A percentile compares a stretch with the other conserved stretches of the same genome.
These are phyloP conservation scores for Apodospora peruviana DNA, from an alignment of 495 filamentous ascomycete species.

Conservation along the genomic window DNA sequence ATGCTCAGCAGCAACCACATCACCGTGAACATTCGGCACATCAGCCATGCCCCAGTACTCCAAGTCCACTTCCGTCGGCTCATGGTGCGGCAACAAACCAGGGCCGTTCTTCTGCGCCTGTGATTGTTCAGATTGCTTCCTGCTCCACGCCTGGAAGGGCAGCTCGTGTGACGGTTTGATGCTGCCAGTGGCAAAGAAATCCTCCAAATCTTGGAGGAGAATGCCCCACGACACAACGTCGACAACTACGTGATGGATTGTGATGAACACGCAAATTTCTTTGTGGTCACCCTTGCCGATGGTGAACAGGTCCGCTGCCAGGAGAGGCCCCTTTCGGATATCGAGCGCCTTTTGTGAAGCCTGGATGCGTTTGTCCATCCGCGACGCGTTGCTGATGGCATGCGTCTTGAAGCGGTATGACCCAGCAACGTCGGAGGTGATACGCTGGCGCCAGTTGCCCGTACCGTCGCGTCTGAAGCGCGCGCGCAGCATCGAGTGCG, in stretches of 20 bases:
- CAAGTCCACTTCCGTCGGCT: conserved; percentile 24
- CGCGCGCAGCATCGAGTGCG: conserved; percentile 60
- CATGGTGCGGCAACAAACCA: conserved; percentile 14
- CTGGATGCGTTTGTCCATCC: conserved; percentile 18
- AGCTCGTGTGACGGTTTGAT: conserved; percentile 5
- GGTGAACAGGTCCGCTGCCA: conserved; percentile 19
- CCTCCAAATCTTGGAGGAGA: conserved; percentile 54
- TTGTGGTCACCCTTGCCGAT: conserved; percentile 13
- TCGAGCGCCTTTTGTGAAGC: conserved; percentile 22
- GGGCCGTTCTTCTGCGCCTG: conserved; percentile 12
- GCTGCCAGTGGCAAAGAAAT: conserved; percentile 37
- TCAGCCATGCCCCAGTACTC: conserved; percentile 47
- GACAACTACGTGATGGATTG: conserved; percentile 54
- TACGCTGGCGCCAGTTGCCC: conserved; percentile 23
- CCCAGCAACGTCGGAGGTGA: conserved; percentile 12
- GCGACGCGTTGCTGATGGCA: conserved; percentile 6
- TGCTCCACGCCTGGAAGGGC: conserved; percentile 17
- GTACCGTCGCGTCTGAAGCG: conserved; percentile 37
- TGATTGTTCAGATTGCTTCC: conserved; percentile 13
- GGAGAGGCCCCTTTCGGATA: conserved; percentile 32
- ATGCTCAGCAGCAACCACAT: conserved; percentile 33
- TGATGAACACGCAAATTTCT: conserved; percentile 41
- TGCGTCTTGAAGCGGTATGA: conserved; percentile 22
- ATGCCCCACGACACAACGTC: conserved; percentile 61
- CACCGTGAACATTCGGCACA: conserved; percentile 40